These are phyloP conservation scores for Arxiozyma telluris DNA, from an alignment of 1,139 yeast genomes.

Conservation along the genomic window DNA sequence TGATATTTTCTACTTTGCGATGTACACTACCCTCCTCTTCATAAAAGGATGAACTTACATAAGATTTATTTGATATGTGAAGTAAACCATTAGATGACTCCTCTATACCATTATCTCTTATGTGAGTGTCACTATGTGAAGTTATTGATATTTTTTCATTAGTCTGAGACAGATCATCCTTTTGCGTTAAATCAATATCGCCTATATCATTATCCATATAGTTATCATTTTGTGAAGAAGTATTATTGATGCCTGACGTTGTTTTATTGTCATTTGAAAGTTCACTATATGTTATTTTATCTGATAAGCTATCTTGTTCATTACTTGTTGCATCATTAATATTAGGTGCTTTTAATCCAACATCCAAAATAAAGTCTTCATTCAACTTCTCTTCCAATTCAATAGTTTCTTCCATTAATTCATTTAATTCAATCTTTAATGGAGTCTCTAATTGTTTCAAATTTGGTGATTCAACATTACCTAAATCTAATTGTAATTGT, in stretches of 20 bases:
- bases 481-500: conserved; percentile 10
- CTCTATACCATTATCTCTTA: background rate
- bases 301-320: background rate
- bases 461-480: background rate
- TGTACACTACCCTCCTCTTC: background rate
- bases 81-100: background rate
- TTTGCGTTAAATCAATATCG: too few species aligned
- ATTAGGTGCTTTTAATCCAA: conserved; percentile 2
- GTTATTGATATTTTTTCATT: background rate
- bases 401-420: conserved; percentile 7
- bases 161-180: background rate
- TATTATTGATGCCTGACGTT: background rate
- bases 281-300: too few species aligned
- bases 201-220: too few species aligned
- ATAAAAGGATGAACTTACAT: background rate
- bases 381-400: conserved; percentile 5
- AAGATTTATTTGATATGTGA: background rate
- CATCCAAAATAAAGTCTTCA: background rate
- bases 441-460: background rate
- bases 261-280: background rate
- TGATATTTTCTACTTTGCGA: background rate
- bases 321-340: background rate
- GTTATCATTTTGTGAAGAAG: background rate
- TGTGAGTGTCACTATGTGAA: background rate
- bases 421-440: conserved; percentile 5